Base-by-base conservation (phyloP, 163 green algal genomes). In the Coccomyxa subellipsoidea region DNA sequence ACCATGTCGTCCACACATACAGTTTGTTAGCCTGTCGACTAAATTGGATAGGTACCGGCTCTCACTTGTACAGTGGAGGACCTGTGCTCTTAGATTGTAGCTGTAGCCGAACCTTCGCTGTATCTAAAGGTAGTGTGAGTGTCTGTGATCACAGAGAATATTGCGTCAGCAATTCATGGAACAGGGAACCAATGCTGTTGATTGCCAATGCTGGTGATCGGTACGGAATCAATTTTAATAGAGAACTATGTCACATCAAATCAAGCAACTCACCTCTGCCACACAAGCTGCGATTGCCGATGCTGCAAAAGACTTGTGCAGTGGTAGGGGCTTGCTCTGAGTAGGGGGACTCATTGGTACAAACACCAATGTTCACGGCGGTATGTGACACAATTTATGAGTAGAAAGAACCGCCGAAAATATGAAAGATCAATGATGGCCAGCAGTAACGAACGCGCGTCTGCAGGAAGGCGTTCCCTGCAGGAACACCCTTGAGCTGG, bases 41-140 rank as follows among this genome's bases (percentile, higher is more conserved):
- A n/a, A n/a, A n/a, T n/a, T n/a, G n/a, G n/a, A n/a, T n/a, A n/a
- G n/a, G n/a, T n/a, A n/a, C n/a, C n/a, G n/a, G n/a, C 34, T 15
- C 91, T 77, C 81, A 95, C 93, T 90, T 96, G 91, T 97, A 97
- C 80, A 97, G 97, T 71, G 87, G 92, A 0, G 69, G 38, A 7
- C 80, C 80, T 6, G 80, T 77, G 21, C 84, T 86, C 69, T 92
- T 89, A 47, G 84, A 76, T 79, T 99, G 96, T 31, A 99, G 83
- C 84, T 99, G 97, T 38, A 99, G 86, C 38, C 94, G 86, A 9
- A 99, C 97, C 83, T 99, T 99, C 39, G 96, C 96, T 6, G 95
- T 99, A 86, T 99, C 96, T 29, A 99, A 86, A 2, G 96, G 96
- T 29, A 98, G 85, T 15, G 91, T 89, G 4, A 79, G 0, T 32